Conservation (phyloP, 1,284 basidiomycete species). For the Pisolithus thermaeus region DNA sequence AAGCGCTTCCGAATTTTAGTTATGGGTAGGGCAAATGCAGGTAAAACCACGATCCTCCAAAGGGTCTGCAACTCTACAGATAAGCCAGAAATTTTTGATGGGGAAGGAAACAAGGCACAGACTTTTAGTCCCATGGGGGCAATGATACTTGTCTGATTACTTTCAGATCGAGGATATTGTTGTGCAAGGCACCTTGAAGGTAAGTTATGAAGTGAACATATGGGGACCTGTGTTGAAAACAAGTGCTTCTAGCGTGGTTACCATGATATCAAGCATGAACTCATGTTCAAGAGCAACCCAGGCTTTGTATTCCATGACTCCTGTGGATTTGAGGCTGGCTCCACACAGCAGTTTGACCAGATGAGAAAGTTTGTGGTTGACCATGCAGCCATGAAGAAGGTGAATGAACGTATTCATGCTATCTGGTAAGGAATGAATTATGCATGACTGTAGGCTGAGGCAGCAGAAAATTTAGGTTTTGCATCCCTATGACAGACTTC, state of each 20-base stretch:
- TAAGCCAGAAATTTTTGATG: too few species aligned
- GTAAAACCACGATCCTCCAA: too few species aligned
- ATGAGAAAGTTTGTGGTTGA: not conserved
- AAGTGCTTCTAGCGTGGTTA: not conserved
- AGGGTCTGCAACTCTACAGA: too few species aligned
- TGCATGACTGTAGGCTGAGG: not conserved
- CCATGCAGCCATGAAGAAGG: not conserved
- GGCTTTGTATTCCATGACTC: conserved; percentile 22
- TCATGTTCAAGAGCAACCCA: conserved; percentile 14
- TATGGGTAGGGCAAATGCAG: too few species aligned
- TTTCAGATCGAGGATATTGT: too few species aligned
- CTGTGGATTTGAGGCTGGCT: conserved; percentile 19
- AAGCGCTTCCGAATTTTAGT: too few species aligned
- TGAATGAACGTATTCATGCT: conserved; percentile 18
- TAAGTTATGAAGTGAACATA: too few species aligned
- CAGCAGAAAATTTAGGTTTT: not conserved
- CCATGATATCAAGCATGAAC: conserved; percentile 20
- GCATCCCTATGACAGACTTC: conserved; percentile 3
- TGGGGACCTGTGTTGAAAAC: too few species aligned
- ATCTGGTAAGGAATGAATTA: not conserved
- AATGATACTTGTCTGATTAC: too few species aligned
- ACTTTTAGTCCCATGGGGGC: too few species aligned
- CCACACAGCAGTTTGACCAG: not conserved
- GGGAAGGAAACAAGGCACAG: too few species aligned
- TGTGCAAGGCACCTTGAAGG: too few species aligned